phyloP scores from a whole-genome alignment of 352 stramenopile genomes.

The Pythium grandisporangium region DNA sequence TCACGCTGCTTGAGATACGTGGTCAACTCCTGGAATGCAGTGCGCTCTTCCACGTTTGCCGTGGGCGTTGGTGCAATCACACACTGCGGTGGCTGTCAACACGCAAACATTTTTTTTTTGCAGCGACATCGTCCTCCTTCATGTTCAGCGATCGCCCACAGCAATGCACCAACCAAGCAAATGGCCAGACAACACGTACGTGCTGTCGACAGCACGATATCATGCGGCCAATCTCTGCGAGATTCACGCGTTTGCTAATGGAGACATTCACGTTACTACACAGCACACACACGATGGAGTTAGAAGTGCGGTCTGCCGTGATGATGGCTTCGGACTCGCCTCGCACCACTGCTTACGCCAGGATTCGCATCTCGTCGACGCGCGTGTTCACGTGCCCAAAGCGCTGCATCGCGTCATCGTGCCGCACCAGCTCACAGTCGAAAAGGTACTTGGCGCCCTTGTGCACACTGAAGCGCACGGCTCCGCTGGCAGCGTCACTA shows the following conservation, averaged over 20 bases:
- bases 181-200: constrained; percentile 13
- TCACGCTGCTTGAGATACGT: constrained; percentile 41
- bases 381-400: constrained; percentile 12
- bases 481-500: not conserved
- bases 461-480: constrained; percentile 43
- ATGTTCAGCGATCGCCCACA: not conserved
- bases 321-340: not conserved
- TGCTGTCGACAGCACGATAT: constrained; percentile 36
- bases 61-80: constrained; percentile 24
- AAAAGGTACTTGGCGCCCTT: constrained; percentile 68
- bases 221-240: constrained; percentile 46
- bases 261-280: constrained; percentile 29
- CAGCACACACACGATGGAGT: not conserved
- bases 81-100: constrained; percentile 48
- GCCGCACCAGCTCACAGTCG: constrained; percentile 25
- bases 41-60: constrained; percentile 9
- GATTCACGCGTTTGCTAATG: constrained; percentile 50
- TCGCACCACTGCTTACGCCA: constrained; percentile 22
- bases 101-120: no score
- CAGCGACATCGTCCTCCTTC: no score
- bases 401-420: constrained; percentile 7
- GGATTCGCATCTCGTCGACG: constrained; percentile 25
- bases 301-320: not conserved
- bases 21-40: constrained; percentile 33
- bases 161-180: not conserved